Base-by-base conservation (phyloP, 352 stramenopile species). In the Pythium sp. region DNA sequence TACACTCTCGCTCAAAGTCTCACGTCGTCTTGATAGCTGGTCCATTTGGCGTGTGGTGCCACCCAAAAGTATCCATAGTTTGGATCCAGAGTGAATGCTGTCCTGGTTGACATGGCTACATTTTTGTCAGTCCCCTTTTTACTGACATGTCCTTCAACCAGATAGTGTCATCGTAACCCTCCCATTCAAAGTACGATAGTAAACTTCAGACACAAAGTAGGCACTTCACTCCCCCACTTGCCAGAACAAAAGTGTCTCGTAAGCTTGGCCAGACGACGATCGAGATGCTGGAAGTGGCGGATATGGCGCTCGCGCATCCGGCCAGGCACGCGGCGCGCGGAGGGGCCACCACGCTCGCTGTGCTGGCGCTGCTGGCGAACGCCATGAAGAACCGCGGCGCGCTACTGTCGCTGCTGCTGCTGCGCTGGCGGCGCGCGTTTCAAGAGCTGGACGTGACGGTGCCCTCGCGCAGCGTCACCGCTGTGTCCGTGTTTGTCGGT, bases 401-500 rank as follows among this genome's bases (percentile, higher is more conserved):
- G n/a, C 49, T 67, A n/a, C 51, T 30, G 53, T 60, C 41, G 18
- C 24, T 66, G 58, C 36, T 71, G 54, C 51, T 67, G 67, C 60
- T 67, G 43, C 54, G 51, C 36, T 58, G 61, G 67, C n/a, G 34
- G n/a, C 61, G 28, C 53, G 60, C 41, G 18, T 38, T 49, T 3
- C 20, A 47, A 24, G 11, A 43, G 26, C 34, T 61, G 11, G 28
- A 46, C 38, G 8, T 73, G 9, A 11, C 46, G 7, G 18, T 57
- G 30, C 82, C 80, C 4, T 79, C 77, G n/a, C 79, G 77, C 54
- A 88, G 81, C 69, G 54, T 78, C 20, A 56, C 77, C 20, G 76
- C 82, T 4, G 68, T 91, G 30, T 79, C 79, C 8, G 61, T 91
- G 18, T 89, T 91, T 70, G 79, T 91, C 51, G 82, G 82, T 89